Evolutionary conservation across 2,329 filamentous ascomycete species (phyloP), one percentile per base, ranked within the genome.

Genomic region (Nemania bipapillata): DNA sequence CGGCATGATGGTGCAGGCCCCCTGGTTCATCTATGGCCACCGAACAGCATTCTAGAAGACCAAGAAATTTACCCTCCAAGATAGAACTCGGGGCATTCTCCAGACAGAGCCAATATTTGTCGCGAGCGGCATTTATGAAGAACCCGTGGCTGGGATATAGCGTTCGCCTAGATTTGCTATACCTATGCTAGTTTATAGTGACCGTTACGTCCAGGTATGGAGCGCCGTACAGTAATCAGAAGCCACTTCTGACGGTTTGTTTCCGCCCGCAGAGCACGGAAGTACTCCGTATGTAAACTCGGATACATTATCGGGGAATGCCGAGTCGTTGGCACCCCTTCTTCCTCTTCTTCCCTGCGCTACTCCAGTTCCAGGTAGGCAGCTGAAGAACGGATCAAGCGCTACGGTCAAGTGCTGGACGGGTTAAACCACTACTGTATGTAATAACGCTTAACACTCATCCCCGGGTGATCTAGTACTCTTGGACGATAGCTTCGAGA

Each of bases 161-260:
- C 37, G 55, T 32, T 56, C 54, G 42, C 61, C 17, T 68, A 56
- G 47, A 52, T n/a, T 30, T 49, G 42, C 54, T 63, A 50, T 12
- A 7, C 7, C 11, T 28, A 7, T 50, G 12, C 22, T 8, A 22
- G 20, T 50, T 24, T 9, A 4, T 22, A 5, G 7, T 24, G 22
- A n/a, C n/a, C 4, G 24, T 32, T 35, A 54, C 42, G 22, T 47
- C 20, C 47, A 37, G 15, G 20, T 35, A 53, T 47, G 35, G 37
- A 59, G 28, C 35, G 24, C 40, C 52, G 52, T 66, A 69, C 63
- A 69, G 66, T 69, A 69, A 69, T 69, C 66, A 69, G 37, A 63
- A 55, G 37, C 53, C 54, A 59, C 47, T 55, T 62, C 42, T 30
- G 37, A 40, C 50, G 56, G 50, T 57, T 58, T 55, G 49, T 52